Evolutionary conservation across 768 basidiomycete genomes (phyloP).

Genomic region (Phylloporus sp.): DNA sequence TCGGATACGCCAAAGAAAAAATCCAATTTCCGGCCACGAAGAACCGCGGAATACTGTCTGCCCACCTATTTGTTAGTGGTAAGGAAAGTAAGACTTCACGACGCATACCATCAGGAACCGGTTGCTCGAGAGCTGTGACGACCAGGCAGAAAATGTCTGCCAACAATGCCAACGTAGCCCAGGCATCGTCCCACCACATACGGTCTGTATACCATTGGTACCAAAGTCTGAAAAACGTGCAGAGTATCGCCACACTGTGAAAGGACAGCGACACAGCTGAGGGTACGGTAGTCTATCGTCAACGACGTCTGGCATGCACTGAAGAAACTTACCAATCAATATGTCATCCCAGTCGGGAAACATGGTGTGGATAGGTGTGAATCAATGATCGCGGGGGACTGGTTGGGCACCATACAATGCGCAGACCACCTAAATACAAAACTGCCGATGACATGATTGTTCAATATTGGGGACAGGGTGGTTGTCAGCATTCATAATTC

Average conservation of each 20-base stretch:
- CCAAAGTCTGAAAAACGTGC: slow-evolving; percentile 22
- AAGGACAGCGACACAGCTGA: slow-evolving; percentile 16
- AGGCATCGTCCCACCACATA: slow-evolving; percentile 30
- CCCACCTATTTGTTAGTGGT: not conserved
- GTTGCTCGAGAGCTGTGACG: slow-evolving; percentile 3
- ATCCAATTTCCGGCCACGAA: slow-evolving; percentile 11
- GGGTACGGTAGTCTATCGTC: not conserved
- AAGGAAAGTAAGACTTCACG: not conserved
- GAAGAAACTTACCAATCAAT: slow-evolving; percentile 3
- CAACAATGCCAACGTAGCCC: slow-evolving; percentile 15
- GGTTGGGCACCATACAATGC: too few species aligned
- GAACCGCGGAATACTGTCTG: slow-evolving; percentile 4
- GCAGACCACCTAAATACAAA: not conserved
- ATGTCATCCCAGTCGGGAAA: not conserved
- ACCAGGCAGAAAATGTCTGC: slow-evolving; percentile 12
- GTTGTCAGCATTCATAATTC: not conserved
- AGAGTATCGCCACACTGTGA: slow-evolving; percentile 20
- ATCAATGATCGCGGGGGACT: too few species aligned
- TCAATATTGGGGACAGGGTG: not conserved
- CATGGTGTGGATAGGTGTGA: not conserved
- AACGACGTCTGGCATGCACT: not conserved
- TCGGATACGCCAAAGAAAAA: slow-evolving; percentile 16
- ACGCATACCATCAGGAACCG: slow-evolving; percentile 7
- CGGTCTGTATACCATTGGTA: slow-evolving; percentile 15
- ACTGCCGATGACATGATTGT: not conserved